phyloP scores from a whole-genome alignment of 1,284 basidiomycete species.

The Malassezia restricta region DNA sequence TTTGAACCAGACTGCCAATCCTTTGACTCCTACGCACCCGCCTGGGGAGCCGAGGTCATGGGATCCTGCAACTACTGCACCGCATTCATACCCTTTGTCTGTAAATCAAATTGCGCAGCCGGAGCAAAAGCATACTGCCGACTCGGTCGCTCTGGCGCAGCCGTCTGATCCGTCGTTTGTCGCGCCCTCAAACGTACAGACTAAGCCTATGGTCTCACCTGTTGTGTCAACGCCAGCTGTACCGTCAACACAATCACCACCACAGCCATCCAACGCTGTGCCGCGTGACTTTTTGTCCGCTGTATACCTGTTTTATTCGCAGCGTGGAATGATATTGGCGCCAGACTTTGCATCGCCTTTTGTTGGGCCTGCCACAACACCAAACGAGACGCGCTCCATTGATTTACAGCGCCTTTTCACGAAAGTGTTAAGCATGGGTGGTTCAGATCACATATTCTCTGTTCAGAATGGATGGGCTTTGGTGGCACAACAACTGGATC shows the following conservation, averaged over 20 bases:
- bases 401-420: conserved; percentile 32
- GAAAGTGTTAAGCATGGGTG: conserved; percentile 28
- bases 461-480: conserved; percentile 36
- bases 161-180: neutral
- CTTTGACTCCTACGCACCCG: no score
- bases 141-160: neutral
- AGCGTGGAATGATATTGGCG: conserved; percentile 28
- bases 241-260: neutral
- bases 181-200: no score
- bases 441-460: conserved; percentile 24
- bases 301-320: conserved; percentile 32
- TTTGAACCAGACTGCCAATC: no score
- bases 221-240: neutral
- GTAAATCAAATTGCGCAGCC: neutral
- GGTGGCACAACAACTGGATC: conserved; percentile 29
- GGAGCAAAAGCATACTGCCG: neutral
- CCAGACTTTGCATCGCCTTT: conserved; percentile 25
- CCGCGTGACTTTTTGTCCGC: conserved; percentile 27
- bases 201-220: no score
- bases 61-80: no score
- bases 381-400: conserved; percentile 30
- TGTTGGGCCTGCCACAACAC: conserved; percentile 24
- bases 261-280: conserved; percentile 12
- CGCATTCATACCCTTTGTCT: no score
- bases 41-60: no score